Base-by-base conservation (phyloP, 768 basidiomycete genomes). In the Calocybe gangraenosa region DNA sequence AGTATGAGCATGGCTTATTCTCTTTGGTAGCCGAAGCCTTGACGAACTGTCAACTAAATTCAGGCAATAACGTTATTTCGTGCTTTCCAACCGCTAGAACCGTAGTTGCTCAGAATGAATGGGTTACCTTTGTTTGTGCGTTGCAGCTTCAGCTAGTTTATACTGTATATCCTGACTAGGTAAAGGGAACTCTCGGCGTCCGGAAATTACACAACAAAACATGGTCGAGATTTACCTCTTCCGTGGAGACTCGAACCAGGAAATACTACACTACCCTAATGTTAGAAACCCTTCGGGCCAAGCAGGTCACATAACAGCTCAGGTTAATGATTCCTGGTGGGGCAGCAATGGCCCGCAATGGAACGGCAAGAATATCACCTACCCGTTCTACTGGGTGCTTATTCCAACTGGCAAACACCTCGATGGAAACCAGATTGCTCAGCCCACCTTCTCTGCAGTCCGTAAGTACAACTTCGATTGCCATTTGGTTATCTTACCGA, bases 111-210 rank as follows among this genome's bases (percentile, higher is more conserved):
- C 91, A 95, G 64, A 76, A 84, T 57, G 64, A 86, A 39, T 89
- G 79, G 73, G 79, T 82, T 3, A 75, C 81, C 30, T 83, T 92
- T 58, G 79, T 92, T 58, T 93, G 91, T 89, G 58, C 63, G 87
- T 84, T 46, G 38, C 21, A 49, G n/a, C n/a, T 48, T 5, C 56
- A 33, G 34, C 47, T 49, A 28, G 48, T 51, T n/a, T 30, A 44
- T 37, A 30, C 32, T 35, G 42, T 60, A 41, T 41, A 18, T 37
- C 45, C 48, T 44, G 37, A 38, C 28, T 46, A 18, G 34, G n/a
- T 17, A 14, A 62, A 89, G 87, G 87, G 87, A 91, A 92, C 58
- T 83, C 80, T 49, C 71, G 73, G 46, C 72, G 80, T 28, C 87
- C 88, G 6, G 71, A 81, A 48, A 69, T 85, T 40, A 75, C 74